Evolutionary conservation across 2,329 filamentous ascomycete genomes (phyloP), one percentile per base, ranked within the genome.

Genomic region (Fusarium globosum): DNA sequence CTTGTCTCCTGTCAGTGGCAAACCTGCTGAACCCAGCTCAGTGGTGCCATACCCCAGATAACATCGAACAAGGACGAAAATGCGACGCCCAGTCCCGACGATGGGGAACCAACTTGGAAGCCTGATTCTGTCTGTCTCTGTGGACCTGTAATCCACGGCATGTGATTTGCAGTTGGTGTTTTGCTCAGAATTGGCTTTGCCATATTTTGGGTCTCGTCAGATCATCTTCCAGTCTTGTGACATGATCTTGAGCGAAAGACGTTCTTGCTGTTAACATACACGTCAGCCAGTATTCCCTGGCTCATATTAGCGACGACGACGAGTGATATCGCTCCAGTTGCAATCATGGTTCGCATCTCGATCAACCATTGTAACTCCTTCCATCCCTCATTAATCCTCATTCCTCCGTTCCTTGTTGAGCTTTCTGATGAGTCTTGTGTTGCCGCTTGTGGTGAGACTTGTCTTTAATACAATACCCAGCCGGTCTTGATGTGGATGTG

Each of bases 41-140:
- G 71, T 74, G 71, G 71, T 74, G 71, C 71, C 71, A 74, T 74
- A 74, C 71, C 71, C 71, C 71, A 58, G 71, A 65, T 59, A 43
- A 56, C 49, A 74, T 74, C 68, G 68, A 69, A 73, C 70, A 73
- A 73, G 66, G 61, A 61, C 70, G 69, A 72, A 28, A 64, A 67
- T 46, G 43, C 30, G 28, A 51, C 65, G 69, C 65, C 42, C 39
- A 51, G 30, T 73, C 68, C 71, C 71, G 68, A 69, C 46, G 48
- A 58, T 64, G 41, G 13, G 35, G n/a, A 33, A 23, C 38, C 9
- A 33, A 43, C 53, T 35, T 21, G 33, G 26, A 23, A 46, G 39
- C 55, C 55, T 36, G 41, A n/a, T 58, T 48, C 30, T 26, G 48
- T 15, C 7, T 52, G 30, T 36, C 21, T 52, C 12, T 26, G 48